Base-by-base conservation (phyloP, 78 protist species). In the Acrasis kona region DNA sequence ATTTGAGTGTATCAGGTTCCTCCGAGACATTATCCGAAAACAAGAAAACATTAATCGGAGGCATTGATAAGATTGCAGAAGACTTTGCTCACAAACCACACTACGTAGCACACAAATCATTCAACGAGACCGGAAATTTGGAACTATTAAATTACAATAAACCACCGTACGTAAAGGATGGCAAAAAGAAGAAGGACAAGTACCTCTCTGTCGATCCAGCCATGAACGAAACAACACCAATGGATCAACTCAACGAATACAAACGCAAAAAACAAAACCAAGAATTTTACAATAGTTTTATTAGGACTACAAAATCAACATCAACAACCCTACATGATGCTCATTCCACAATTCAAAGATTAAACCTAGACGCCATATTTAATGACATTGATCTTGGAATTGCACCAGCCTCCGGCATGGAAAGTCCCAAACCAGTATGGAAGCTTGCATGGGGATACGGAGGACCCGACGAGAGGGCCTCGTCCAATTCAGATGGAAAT, bases 381-480 rank as follows among this genome's bases (percentile, higher is more conserved):
- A 10, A 57, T 5, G 66, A 31, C 6, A 5, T 9, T 10, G 80
- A 76, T 38, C 66, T 76, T 30, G 80, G 80, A 32, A 57, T 76
- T 71, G 70, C 68, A 12, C 80, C 80, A 2, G 76, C 80, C 8
- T 71, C 66, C 7, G 80, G 80, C 5, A 2, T 76, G 72, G 27
- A 5, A 42, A 28, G 8, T 35, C 80, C 80, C 37, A 69, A 74
- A 69, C 78, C 78, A n/a, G 19, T 3, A 6, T 35, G 12, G 9
- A 39, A 3, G 41, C 2, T 10, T 6, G 34, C 69, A 31, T 12
- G 67, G 30, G 2, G 78, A 74, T 31, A 10, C 67, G 39, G 41
- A 65, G 37, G 7, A 35, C 28, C 32, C 4, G 27, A 6, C 69
- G 31, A 66, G 10, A 61, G 27, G 77, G 34, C 70, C 29, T 10